Evolutionary conservation across 495 filamentous ascomycete genomes (phyloP).

Genomic region (Glutinoglossum americanum): DNA sequence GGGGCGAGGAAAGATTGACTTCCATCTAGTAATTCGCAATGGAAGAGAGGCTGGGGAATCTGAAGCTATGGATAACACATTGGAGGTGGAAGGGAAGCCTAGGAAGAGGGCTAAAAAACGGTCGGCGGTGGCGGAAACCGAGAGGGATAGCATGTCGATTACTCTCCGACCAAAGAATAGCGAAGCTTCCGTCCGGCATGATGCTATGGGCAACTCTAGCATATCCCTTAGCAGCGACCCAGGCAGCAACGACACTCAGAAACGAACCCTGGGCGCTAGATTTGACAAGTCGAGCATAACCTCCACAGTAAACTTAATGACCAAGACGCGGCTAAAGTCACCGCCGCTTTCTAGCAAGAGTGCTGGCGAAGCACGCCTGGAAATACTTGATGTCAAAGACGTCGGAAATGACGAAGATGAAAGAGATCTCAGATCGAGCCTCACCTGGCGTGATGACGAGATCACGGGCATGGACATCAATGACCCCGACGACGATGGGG

Average conservation of each 20-base stretch:
- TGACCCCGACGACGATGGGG: slow-evolving; percentile 22
- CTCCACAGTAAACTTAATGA: background rate
- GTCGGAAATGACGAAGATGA: background rate
- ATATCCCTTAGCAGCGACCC: background rate
- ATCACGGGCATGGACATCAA: slow-evolving; percentile 3
- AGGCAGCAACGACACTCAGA: background rate
- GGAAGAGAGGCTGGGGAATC: background rate
- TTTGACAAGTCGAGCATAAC: background rate
- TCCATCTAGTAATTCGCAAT: background rate
- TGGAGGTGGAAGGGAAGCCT: background rate
- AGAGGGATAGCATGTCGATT: background rate
- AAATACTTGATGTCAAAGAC: background rate
- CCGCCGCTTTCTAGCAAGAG: background rate
- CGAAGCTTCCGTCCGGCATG: background rate
- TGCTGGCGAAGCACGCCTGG: background rate
- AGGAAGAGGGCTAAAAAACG: background rate
- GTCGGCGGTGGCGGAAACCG: background rate
- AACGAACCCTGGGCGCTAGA: background rate
- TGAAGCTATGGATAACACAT: background rate
- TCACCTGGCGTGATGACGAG: slow-evolving; percentile 1
- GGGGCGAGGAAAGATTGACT: background rate
- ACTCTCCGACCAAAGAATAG: background rate
- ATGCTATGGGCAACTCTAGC: background rate
- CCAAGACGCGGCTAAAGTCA: background rate
- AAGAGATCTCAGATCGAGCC: slow-evolving; percentile 1